Evolutionary conservation across 2,329 filamentous ascomycete species (phyloP).

Genomic region (Sporothrix phasma): DNA sequence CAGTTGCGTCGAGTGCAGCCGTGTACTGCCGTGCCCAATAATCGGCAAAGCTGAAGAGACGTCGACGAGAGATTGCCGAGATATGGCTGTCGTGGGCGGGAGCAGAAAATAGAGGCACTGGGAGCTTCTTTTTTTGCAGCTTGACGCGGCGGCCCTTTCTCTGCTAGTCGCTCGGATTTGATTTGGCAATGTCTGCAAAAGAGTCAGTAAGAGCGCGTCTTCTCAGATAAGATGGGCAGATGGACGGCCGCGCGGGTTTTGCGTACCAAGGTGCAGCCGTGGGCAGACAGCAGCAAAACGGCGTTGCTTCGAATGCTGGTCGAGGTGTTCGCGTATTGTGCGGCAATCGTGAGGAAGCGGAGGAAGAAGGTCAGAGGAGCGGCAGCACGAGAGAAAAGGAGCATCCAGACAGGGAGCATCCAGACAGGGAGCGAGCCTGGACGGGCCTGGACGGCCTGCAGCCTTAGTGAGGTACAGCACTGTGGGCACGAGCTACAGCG

Average conservation of each 20-base stretch:
- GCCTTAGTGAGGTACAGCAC: not conserved
- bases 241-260: not conserved
- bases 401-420: not conserved
- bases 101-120: not conserved
- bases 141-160: not conserved
- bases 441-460: not conserved
- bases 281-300: not conserved
- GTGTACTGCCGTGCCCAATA: not conserved
- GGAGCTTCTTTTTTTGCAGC: conserved; percentile 1
- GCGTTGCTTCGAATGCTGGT: conserved; percentile 9
- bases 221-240: not conserved
- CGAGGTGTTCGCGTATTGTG: not conserved
- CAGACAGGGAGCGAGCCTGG: not conserved
- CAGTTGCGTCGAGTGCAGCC: not conserved
- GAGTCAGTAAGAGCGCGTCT: conserved; percentile 5
- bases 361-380: not conserved
- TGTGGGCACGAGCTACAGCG: not conserved
- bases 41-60: not conserved
- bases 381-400: not conserved
- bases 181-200: conserved; percentile 2
- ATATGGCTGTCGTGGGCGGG: not conserved
- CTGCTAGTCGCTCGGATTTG: not conserved
- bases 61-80: not conserved
- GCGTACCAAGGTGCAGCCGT: not conserved
- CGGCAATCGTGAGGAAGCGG: not conserved